Evolutionary conservation across 495 filamentous ascomycete species (phyloP), one percentile per base, ranked within the genome.

Genomic region (Pseudotulostoma volvatum): DNA sequence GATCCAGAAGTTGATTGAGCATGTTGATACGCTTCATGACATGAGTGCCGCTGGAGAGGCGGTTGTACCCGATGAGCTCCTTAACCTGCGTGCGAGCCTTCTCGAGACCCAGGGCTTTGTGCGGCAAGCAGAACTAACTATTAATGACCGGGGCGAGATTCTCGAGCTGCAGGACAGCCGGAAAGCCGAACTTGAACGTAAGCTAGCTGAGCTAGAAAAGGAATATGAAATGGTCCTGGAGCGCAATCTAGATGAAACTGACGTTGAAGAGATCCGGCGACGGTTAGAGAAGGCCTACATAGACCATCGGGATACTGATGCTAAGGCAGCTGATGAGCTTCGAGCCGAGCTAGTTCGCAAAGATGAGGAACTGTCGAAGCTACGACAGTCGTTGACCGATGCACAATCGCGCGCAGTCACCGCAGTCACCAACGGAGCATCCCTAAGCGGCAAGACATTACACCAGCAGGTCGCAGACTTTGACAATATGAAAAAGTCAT

Each of bases 391-490:
- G 2, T 68, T 88, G 17, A 81, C 86, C n/a, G 79, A 83, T 40
- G 60, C 52, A 7, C 79, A 90, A 55, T 73, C 74, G 38, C 73
- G 73, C 19, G 66, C 77, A 37, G 66, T 63, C 20, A 60, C 68
- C 1, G 77, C 79, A 54, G 70, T 75, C 45, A 46, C 53, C 18
- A 45, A 48, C 21, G 61, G 57, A 25, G 59, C 66, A 38, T 57
- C 67, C 44, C 66, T 76, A 33, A 83, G 82, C 40, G 81, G 84
- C 68, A 94, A 93, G 67, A 88, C 84, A n/a, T 68, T 93, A 32
- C 84, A 93, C 49, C 87, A 96, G 60, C 88, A 94, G 62, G 87
- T 97, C 52, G 81, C 90, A 39, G 90, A 97, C 49, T 97, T 97
- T 45, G 90, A 97, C 61, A 79, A 80, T 25, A 97, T 97, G 88